Evolutionary conservation across 805 yeast genomes (phyloP), one percentile per base, ranked within the genome.

Genomic region (Zygotorulaspora danielsina): DNA sequence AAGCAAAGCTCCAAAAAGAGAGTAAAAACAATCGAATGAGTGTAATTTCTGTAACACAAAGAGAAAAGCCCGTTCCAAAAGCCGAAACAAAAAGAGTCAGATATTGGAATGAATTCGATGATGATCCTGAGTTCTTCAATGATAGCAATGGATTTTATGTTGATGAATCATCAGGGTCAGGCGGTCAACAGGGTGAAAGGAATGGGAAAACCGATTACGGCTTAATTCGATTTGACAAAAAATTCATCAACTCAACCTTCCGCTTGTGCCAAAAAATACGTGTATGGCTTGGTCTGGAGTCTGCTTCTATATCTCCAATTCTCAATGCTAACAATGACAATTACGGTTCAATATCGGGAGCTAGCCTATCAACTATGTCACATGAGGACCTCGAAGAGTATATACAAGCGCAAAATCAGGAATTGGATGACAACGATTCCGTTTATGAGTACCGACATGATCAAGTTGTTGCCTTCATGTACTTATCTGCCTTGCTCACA

Each of bases 81-180:
- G 24, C 26, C 9, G 45, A 38, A 20, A 32, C 32, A 13, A 30
- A 38, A 17, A 33, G 40, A 6, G 38, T 51, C 4, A 43, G 63
- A 20, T 60, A 60, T 33, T 60, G 65, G 65, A 60, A 60, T 41
- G 65, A 60, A 43, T 59, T 60, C 40, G 65, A 60, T 39, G 61
- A 57, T 35, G 53, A 46, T 19, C 62, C 53, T 1, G 59, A 58
- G 20, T 39, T 39, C 19, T 25, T 28, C 8, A 34, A 31, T 4
- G 58, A 43, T 7, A 34, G 32, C 3, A 46, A 36, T 13, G 41
- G 42, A 3, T 48, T 48, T 22, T 51, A 43, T 42, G n/a, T 38
- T 21, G 32, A 46, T 38, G 45, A 32, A 11, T 44, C 37, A 19
- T 31, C 17, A 13, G 49, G 30, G 22, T 12, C 34, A 3, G 33